Base-by-base conservation (phyloP, 495 filamentous ascomycete species). In the Delitschia confertaspora region DNA sequence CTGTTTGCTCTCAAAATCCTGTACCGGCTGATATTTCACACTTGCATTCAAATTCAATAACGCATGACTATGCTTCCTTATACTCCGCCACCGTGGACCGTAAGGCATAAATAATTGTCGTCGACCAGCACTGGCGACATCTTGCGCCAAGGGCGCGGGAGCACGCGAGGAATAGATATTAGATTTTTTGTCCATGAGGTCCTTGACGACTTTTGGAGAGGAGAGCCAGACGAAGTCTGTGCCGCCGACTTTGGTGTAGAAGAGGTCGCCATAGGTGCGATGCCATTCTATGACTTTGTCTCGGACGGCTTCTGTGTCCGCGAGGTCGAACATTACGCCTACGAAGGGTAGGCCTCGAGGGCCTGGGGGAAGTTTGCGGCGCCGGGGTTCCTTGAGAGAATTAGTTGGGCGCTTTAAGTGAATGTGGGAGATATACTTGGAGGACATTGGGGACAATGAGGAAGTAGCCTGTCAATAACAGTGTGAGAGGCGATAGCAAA, bases 1-100 rank as follows among this genome's bases (percentile, higher is more conserved):
- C 17, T 56, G 53, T 26, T 53, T 60, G 25, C 57, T 54, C 35
- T 64, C 61, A 27, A 55, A 58, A 26, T 60, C 60, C 37, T 62
- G 60, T 17, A 57, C 56, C 9, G 56, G 45, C 35, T 58, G 40
- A 32, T 60, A 57, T 35, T 45, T 51, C 19, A 51, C 38, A 3
- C 47, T 25, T 6, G 49, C 50, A 22, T 42, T 50, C 10, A 50
- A 29, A 36, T 53, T 53, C 29, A 63, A 48, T 25, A 59, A 29
- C 4, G 49, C 38, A 27, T 63, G 60, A 23, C 45, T 52, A 27
- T 60, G 43, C 42, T 48, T 57, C n/a, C 59, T 49, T 13, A 60
- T 47, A 20, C 30, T 43, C 5, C 60, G 51, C 51, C 54, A 63
- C 10, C 27, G 35, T 0, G 41, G 29, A 6, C 49, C 54, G 25